These are phyloP conservation scores for Epichloe aotearoae DNA, from an alignment of 2,329 filamentous ascomycete genomes.

Conservation along the genomic window DNA sequence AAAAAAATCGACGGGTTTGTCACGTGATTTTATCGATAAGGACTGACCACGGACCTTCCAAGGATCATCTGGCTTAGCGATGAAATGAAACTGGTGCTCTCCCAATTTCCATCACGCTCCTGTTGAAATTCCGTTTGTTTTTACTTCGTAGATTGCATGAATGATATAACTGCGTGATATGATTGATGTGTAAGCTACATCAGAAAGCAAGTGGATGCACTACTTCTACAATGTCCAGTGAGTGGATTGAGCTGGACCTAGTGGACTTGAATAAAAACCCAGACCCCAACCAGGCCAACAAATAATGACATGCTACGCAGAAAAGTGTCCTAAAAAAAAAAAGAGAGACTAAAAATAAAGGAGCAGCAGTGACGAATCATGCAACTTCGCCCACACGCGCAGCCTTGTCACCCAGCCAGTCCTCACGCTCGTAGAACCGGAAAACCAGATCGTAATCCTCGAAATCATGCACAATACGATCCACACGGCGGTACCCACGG, in stretches of 20 bases:
- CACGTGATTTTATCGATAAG: too few relatives aligned
- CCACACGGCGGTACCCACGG: slow-evolving; percentile 74
- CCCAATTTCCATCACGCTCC: too few relatives aligned
- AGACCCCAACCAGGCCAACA: not conserved
- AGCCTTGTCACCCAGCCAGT: slow-evolving; percentile 46
- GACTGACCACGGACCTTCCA: too few relatives aligned
- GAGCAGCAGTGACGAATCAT: slow-evolving; percentile 12
- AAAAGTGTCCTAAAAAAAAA: not conserved
- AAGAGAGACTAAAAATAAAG: not conserved
- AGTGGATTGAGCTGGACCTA: not conserved
- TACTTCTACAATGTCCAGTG: slow-evolving; percentile 1
- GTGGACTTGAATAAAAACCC: not conserved
- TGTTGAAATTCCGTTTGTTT: too few relatives aligned
- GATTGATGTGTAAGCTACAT: not conserved
- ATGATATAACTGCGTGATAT: not conserved
- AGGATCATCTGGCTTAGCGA: too few relatives aligned
- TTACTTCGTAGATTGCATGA: too few relatives aligned
- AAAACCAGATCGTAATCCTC: slow-evolving; percentile 97
- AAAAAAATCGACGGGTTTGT: too few relatives aligned
- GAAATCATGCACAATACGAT: slow-evolving; percentile 92
- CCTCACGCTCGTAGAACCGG: slow-evolving; percentile 86
- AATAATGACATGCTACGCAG: not conserved
- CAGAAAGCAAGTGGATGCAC: not conserved
- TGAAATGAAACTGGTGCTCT: too few relatives aligned
- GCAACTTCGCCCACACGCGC: slow-evolving; percentile 41